Percentiles rank a stretch among this genome's conserved stretches.
Conservation (phyloP, 371 early-diverging fungal genomes). For the Mucor indicus region DNA sequence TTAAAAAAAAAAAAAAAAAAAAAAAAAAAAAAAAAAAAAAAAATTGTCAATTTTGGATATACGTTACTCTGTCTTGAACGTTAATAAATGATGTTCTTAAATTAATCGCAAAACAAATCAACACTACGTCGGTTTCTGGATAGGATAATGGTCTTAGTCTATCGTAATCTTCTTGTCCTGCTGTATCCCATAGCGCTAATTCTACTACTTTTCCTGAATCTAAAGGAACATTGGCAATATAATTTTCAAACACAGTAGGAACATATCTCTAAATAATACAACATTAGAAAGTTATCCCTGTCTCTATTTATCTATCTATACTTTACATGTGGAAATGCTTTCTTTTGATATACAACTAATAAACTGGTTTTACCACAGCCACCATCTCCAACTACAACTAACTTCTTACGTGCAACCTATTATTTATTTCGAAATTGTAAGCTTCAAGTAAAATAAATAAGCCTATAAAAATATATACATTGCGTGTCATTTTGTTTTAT, state of each 20-base stretch:
- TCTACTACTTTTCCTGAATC: constrained; percentile 64
- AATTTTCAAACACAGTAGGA: constrained; percentile 79
- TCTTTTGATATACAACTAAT: constrained; percentile 78
- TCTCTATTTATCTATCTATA: not conserved
- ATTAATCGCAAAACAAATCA: constrained; percentile 70
- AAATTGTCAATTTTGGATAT: constrained; percentile 8
- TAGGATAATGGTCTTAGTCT: constrained; percentile 74
- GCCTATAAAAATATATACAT: not conserved
- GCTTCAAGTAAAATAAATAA: not conserved
- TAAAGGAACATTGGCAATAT: constrained; percentile 61
- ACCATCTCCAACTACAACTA: constrained; percentile 63
- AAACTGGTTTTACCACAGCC: constrained; percentile 88
- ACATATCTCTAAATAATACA: constrained; percentile 42
- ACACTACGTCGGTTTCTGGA: constrained; percentile 71
- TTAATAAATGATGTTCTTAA: constrained; percentile 67
- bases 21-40: not conserved
- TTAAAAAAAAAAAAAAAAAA: too few species aligned
- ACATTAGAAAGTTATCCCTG: not conserved
- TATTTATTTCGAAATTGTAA: not conserved
- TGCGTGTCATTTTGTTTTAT: not conserved
- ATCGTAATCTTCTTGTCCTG: constrained; percentile 94
- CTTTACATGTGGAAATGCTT: constrained; percentile 77
- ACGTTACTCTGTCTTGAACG: constrained; percentile 53
- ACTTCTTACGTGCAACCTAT: constrained; percentile 47
- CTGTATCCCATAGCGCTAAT: constrained; percentile 73